Evolutionary conservation across 148 eudicot genomes (phyloP), one percentile per base, ranked within the genome.

Genomic region (Vaccinium corymbosum): DNA sequence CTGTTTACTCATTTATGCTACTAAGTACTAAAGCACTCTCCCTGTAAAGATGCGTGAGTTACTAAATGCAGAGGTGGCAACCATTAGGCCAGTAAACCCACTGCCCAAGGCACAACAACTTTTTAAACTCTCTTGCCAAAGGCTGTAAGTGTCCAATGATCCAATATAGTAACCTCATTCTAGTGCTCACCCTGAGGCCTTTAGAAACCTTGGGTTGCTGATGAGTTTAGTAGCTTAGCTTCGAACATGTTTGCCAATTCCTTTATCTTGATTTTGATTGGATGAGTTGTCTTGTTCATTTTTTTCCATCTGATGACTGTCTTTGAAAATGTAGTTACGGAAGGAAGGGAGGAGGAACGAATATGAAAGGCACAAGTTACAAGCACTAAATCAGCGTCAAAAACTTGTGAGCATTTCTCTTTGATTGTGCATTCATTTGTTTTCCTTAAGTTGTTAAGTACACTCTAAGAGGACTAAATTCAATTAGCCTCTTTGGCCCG

Each of bases 311-410:
- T 38, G 72, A 42, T 75, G 27, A 74, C 16, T 80, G n/a, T 51
- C 32, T 85, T 16, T 57, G 50, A 11, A 46, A 50, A 48, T 80
- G 81, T 93, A 97, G 99, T 83, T 97, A 83, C 88, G 93, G 87
- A 97, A 97, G 87, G 99, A 97, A 82, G 99, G 99, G 79, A 90
- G 99, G 86, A 93, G 93, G 84, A 97, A 93, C 48, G 99, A 97
- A 85, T 97, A 94, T 85, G 99, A 97, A 90, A 93, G 99, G 87
- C 98, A 97, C 87, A 97, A 97, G 90, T 87, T 97, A 17, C 97
- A 92, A 89, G 98, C 99, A 71, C 76, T 97, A 83, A 97, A 97
- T 90, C 99, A 97, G 87, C 99, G 99, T 46, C 99, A 97, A 87
- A 97, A 97, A 89, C 85, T 91, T 95, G 99, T 97, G 81, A 88